phyloP scores from a whole-genome alignment of 768 basidiomycete species.

The Cystofilobasidium ferigula region DNA sequence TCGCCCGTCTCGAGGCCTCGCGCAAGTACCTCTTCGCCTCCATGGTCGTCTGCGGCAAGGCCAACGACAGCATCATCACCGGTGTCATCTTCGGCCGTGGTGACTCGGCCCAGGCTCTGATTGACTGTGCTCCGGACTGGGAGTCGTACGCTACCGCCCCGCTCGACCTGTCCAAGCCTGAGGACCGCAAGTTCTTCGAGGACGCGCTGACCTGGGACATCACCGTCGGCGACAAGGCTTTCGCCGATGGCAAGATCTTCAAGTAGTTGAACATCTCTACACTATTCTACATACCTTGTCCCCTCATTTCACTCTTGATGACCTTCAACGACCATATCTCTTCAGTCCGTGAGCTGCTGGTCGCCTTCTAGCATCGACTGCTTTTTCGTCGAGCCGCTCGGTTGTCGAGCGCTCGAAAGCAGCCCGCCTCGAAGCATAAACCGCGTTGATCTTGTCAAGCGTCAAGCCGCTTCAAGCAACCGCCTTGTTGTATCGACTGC shows the following conservation, averaged over 20 bases:
- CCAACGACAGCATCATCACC: slow-evolving; percentile 66
- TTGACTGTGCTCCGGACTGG: slow-evolving; percentile 71
- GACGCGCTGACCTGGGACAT: slow-evolving; percentile 88
- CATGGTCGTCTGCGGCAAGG: slow-evolving; percentile 71
- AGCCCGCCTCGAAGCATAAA: no score
- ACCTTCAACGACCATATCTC: no score
- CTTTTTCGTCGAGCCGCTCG: no score
- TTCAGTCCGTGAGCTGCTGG: no score
- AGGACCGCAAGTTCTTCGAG: slow-evolving; percentile 83
- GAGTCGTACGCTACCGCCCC: slow-evolving; percentile 74
- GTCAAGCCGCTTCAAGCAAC: no score
- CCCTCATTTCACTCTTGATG: no score
- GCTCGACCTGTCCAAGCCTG: slow-evolving; percentile 60
- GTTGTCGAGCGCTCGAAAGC: no score
- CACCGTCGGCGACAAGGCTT: slow-evolving; percentile 74
- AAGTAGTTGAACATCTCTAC: slow-evolving; percentile 6
- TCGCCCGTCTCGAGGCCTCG: slow-evolving; percentile 90
- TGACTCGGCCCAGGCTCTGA: slow-evolving; percentile 44
- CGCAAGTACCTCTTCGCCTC: slow-evolving; percentile 86
- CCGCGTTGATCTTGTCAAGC: no score
- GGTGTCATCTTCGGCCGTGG: slow-evolving; percentile 79
- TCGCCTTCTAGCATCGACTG: no score
- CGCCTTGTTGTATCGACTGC: no score
- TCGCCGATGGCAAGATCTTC: slow-evolving; percentile 49
- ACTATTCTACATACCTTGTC: no score